Base-by-base conservation (phyloP, 768 basidiomycete species). In the Naganishia friedmannii region DNA sequence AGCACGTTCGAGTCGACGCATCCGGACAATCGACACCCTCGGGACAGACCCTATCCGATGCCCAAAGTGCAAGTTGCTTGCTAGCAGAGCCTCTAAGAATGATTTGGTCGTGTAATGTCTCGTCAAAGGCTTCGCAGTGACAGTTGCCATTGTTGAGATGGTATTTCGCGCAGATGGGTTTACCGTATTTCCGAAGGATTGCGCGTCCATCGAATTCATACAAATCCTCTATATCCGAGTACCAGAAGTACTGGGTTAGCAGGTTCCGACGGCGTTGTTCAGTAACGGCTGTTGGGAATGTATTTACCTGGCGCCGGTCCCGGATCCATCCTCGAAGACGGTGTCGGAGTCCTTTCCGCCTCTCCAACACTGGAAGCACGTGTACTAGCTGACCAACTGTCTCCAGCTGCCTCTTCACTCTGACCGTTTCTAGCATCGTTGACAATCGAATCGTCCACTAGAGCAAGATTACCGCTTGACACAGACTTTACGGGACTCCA, bases 41-140 rank as follows among this genome's bases (percentile, higher is more conserved):
- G 8, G 60, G 60, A 46, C 60, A 63, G 23, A 42, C 42, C 32
- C 39, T n/a, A 45, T 63, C 42, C 3, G 60, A 13, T 13, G 60
- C 60, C 60, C 60, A 63, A 17, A 63, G 23, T 4, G 60, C 60
- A 4, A 63, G 60, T 63, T 63, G 60, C 39, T 63, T 63, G 60
- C 60, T 63, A 12, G 60, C 60, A 0, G 31, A 17, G 10, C 23
- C 37, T 9, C 9, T 26, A 26, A 63, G 60, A 23, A 45, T 37
- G 39, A 63, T 29, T 28, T 63, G 3, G n/a, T 42, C 39, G 60
- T 63, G 60, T 26, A 63, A 12, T 12, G 60, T 8, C 37, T 58
- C 13, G 57, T 17, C 37, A 1, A 34, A 4, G 6, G 37, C 12
- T 21, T 31, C 15, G 42, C 60, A 63, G 23, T 45, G 39, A 29